A percentile compares a stretch with the other conserved stretches of the same genome.
Conservation (phyloP, 2,329 filamentous ascomycete species). For the Aspergillus fumigatus region DNA sequence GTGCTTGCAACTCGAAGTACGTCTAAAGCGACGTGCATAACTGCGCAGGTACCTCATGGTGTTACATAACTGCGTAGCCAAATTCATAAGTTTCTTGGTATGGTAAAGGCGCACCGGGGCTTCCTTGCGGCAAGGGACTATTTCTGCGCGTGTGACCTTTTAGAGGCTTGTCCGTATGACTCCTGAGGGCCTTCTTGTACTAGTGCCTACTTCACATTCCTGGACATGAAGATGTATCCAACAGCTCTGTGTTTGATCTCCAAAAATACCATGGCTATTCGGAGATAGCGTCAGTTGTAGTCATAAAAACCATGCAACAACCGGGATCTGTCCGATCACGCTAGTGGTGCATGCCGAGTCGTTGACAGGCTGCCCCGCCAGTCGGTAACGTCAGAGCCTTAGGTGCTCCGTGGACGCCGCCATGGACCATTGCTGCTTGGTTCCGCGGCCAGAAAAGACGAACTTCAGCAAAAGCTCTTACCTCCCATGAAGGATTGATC, state of each 20-base stretch:
- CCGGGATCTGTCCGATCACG: neutral
- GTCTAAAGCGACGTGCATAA: neutral
- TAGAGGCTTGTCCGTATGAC: neutral
- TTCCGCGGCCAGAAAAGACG: neutral
- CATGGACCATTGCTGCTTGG: neutral
- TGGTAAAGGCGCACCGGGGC: neutral
- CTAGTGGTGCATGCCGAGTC: neutral
- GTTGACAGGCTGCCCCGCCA: constrained; percentile 2
- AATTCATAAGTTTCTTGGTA: neutral
- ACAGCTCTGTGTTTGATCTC: neutral
- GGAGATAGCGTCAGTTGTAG: neutral
- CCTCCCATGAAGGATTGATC: neutral
- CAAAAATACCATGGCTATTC: neutral
- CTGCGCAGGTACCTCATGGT: neutral
- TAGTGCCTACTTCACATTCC: neutral
- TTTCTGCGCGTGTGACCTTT: neutral
- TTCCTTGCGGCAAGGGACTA: neutral
- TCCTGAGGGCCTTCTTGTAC: neutral
- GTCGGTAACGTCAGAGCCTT: constrained; percentile 2
- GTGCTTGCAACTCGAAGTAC: constrained; percentile 7
- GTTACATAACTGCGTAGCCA: neutral
- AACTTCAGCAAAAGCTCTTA: neutral
- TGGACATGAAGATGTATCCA: neutral
- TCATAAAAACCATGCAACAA: neutral
- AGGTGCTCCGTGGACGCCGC: neutral